These are phyloP conservation scores for Zarea fungicola DNA, from an alignment of 2,329 filamentous ascomycete genomes.

Conservation along the genomic window DNA sequence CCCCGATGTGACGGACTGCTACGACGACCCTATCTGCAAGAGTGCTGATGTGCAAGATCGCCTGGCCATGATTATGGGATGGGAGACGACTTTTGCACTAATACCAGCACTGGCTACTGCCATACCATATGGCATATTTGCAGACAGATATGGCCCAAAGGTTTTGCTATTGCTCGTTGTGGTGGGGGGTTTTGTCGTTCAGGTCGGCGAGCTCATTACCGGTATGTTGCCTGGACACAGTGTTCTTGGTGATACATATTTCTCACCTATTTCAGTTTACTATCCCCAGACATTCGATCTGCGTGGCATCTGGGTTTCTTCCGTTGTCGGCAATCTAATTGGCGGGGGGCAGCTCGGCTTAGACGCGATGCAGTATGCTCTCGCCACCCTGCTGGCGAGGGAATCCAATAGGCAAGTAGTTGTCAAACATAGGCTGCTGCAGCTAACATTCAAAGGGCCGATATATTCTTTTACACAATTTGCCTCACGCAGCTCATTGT, in stretches of 20 bases:
- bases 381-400: too few relatives aligned
- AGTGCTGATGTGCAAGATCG: constrained; percentile 4
- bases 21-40: constrained; percentile 12
- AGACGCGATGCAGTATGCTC: too few relatives aligned
- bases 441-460: not conserved
- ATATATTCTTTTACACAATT: constrained; percentile 10
- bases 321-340: too few relatives aligned
- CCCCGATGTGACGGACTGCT: constrained; percentile 1
- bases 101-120: constrained; percentile 7
- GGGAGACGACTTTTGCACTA: constrained; percentile 6
- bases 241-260: not conserved
- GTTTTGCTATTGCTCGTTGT: constrained; percentile 1
- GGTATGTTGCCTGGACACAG: not conserved
- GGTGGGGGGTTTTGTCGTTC: constrained; percentile 3
- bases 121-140: constrained; percentile 9
- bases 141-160: constrained; percentile 7
- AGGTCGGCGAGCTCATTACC: constrained; percentile 5
- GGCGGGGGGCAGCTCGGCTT: too few relatives aligned
- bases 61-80: constrained; percentile 9
- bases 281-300: too few relatives aligned
- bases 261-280: not conserved
- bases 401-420: too few relatives aligned
- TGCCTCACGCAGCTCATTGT: not conserved
- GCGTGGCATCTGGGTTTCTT: too few relatives aligned
- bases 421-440: too few relatives aligned